Conservation (phyloP, 2,329 filamentous ascomycete genomes). For the Sporothrix humicola region DNA sequence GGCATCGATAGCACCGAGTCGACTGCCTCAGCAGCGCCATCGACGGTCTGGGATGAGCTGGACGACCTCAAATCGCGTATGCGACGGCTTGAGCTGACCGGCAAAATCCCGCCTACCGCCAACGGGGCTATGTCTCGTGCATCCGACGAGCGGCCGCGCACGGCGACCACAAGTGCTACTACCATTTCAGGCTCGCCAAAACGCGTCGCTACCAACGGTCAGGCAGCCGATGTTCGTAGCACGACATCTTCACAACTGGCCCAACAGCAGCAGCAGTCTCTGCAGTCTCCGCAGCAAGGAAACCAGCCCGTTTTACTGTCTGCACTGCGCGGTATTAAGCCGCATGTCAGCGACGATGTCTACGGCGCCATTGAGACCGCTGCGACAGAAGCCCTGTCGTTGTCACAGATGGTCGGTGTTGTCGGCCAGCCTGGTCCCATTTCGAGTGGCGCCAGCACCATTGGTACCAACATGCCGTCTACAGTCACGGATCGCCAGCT, state of each 20-base stretch:
- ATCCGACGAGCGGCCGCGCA: constrained; percentile 81
- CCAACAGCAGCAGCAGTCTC: constrained; percentile 55
- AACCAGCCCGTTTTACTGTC: constrained; percentile 66
- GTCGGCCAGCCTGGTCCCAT: constrained; percentile 71
- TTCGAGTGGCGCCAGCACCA: constrained; percentile 68
- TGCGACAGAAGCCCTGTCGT: constrained; percentile 77
- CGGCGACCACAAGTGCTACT: constrained; percentile 88
- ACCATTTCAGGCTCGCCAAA: constrained; percentile 91
- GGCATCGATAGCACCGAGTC: constrained; percentile 76
- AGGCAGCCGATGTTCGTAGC: constrained; percentile 52
- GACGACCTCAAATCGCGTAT: constrained; percentile 95
- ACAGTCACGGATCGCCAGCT: constrained; percentile 79
- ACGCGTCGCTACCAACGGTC: constrained; percentile 60
- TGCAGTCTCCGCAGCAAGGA: constrained; percentile 44
- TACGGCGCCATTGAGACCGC: constrained; percentile 81
- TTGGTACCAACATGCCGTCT: constrained; percentile 55
- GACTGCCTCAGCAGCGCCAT: constrained; percentile 83
- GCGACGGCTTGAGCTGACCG: constrained; percentile 84
- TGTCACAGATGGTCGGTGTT: constrained; percentile 78
- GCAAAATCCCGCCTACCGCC: constrained; percentile 82
- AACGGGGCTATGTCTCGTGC: constrained; percentile 76
- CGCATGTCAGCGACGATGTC: constrained; percentile 70
- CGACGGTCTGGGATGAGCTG: constrained; percentile 96
- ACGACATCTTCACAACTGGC: constrained; percentile 56
- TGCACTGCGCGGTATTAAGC: constrained; percentile 78